Evolutionary conservation across 371 early-diverging fungal genomes (phyloP).

Genomic region (Lichtheimia ramosa): DNA sequence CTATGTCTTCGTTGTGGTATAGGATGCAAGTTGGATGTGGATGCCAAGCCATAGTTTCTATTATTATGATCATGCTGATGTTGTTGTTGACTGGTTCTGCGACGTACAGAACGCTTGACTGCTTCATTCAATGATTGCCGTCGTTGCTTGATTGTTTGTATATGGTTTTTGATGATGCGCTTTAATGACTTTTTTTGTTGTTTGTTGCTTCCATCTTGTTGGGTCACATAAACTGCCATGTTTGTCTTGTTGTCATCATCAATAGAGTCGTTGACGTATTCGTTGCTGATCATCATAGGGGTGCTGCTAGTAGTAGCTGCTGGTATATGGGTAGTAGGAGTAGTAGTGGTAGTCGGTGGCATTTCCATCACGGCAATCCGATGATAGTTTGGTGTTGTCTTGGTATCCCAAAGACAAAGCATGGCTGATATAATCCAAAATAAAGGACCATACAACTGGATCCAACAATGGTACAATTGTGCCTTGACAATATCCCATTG

Average conservation of each 20-base stretch:
- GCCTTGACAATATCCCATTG: slow-evolving; percentile 4
- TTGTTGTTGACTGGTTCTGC: not conserved
- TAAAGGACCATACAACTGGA: slow-evolving; percentile 24
- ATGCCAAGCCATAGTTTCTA: not conserved
- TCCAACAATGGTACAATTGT: slow-evolving; percentile 27
- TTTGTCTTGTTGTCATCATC: not conserved
- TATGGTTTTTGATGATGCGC: slow-evolving; percentile 11
- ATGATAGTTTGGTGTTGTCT: not conserved
- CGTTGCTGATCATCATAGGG: not conserved
- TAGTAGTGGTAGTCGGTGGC: not conserved
- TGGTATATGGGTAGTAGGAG: not conserved
- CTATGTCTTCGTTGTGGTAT: not conserved
- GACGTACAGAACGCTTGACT: slow-evolving; percentile 14
- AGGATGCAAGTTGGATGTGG: not conserved
- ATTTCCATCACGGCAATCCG: not conserved
- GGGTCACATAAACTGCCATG: not conserved
- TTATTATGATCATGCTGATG: not conserved
- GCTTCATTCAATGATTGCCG: slow-evolving; percentile 17
- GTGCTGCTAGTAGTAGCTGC: not conserved
- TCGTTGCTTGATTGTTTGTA: slow-evolving; percentile 13
- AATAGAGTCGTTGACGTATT: too few species aligned
- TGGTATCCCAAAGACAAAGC: slow-evolving; percentile 1
- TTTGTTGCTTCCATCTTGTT: not conserved
- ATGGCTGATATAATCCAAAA: slow-evolving; percentile 29
- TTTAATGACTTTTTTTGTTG: slow-evolving; percentile 11